These are phyloP conservation scores for Clonostachys solani DNA, from an alignment of 2,329 filamentous ascomycete species.

Conservation along the genomic window DNA sequence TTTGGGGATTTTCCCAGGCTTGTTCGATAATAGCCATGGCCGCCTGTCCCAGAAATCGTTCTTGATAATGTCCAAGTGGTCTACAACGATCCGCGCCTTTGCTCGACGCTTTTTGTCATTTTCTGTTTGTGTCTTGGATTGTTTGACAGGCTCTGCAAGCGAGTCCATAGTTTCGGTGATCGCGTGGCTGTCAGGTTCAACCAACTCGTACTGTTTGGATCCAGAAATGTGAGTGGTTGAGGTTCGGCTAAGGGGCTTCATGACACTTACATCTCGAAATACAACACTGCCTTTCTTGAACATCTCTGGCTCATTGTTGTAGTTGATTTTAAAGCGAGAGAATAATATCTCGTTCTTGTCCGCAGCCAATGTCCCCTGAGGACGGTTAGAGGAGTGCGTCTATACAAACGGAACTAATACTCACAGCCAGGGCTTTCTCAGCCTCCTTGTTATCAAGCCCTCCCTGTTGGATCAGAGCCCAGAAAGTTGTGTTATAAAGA, in stretches of 20 bases:
- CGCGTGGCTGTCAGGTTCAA: conserved; percentile 50
- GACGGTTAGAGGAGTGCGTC: not conserved
- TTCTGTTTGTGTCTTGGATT: conserved; percentile 77
- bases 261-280: conserved; percentile 66
- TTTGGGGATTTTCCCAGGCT: conserved; percentile 66
- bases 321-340: conserved; percentile 85
- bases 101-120: conserved; percentile 76
- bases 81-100: conserved; percentile 77
- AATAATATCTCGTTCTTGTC: conserved; percentile 98
- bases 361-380: conserved; percentile 71
- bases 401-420: conserved; percentile 9
- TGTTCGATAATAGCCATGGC: conserved; percentile 78
- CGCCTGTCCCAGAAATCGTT: conserved; percentile 89
- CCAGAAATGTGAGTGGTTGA: conserved; percentile 6
- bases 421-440: conserved; percentile 72
- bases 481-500: conserved; percentile 96
- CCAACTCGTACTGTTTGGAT: conserved; percentile 61
- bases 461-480: conserved; percentile 77
- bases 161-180: conserved; percentile 40
- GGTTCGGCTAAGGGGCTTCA: conserved; percentile 5
- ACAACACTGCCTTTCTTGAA: conserved; percentile 91
- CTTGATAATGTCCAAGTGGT: conserved; percentile 91
- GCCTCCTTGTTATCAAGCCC: conserved; percentile 74
- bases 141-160: conserved; percentile 45
- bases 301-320: conserved; percentile 93